Evolutionary conservation across 441 rosid genomes (phyloP).

Genomic region (Manihot esculenta): DNA sequence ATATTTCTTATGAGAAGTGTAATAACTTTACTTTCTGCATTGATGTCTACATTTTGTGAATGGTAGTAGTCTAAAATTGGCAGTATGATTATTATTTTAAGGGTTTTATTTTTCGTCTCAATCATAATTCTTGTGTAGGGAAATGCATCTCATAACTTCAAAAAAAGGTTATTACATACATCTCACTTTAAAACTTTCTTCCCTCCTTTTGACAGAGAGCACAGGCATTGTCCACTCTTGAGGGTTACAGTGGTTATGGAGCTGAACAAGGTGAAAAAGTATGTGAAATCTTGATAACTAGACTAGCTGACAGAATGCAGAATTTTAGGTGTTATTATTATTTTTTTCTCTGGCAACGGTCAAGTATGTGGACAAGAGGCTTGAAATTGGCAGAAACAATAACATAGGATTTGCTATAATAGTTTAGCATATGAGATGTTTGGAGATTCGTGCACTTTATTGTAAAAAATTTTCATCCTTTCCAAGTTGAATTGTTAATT

Average conservation of each 20-base stretch:
- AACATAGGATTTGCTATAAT: background rate
- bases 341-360: background rate
- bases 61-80: background rate
- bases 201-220: constrained; percentile 54
- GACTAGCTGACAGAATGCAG: background rate
- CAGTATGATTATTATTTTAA: background rate
- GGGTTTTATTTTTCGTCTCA: background rate
- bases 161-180: too few species aligned
- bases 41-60: background rate
- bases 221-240: constrained; percentile 70
- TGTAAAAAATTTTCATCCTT: background rate
- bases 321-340: background rate
- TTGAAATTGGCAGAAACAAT: constrained; percentile 1
- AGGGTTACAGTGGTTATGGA: constrained; percentile 97
- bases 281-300: constrained; percentile 24
- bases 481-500: background rate
- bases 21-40: background rate
- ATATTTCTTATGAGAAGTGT: background rate
- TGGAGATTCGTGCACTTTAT: background rate
- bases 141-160: background rate
- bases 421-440: background rate
- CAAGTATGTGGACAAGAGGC: background rate
- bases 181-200: too few species aligned
- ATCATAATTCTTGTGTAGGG: background rate
- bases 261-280: constrained; percentile 98